These are phyloP conservation scores for Colletotrichum lentis DNA, from an alignment of 2,329 filamentous ascomycete genomes.

Conservation along the genomic window DNA sequence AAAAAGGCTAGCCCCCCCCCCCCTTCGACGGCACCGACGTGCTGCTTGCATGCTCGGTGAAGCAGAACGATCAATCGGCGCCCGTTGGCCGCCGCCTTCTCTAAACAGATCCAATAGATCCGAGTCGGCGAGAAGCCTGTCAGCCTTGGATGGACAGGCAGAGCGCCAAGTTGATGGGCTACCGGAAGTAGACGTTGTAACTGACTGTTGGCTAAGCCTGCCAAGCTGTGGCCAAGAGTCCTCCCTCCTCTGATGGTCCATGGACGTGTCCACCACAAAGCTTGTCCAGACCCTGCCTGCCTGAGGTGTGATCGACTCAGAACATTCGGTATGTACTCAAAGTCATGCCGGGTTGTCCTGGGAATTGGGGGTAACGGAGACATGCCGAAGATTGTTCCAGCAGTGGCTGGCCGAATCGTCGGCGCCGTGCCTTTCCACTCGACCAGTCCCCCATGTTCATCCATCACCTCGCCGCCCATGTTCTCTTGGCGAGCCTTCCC, in stretches of 20 bases:
- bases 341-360: conserved; percentile 9
- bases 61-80: not conserved
- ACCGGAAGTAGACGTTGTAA: not conserved
- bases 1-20: conserved; percentile 18
- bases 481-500: conserved; percentile 1
- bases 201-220: conserved; percentile 6
- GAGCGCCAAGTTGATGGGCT: conserved; percentile 11
- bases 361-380: not conserved
- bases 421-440: not conserved
- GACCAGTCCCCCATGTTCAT: conserved; percentile 22
- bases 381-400: conserved; percentile 10
- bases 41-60: not conserved
- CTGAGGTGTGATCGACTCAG: not conserved
- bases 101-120: not conserved
- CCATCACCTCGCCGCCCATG: conserved; percentile 21
- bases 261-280: conserved; percentile 16
- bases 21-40: not conserved
- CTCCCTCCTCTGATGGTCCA: too few relatives aligned
- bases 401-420: not conserved
- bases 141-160: conserved; percentile 2
- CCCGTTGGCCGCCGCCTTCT: not conserved
- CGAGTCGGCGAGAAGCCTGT: not conserved
- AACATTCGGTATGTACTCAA: not conserved
- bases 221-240: conserved; percentile 9
- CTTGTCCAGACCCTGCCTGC: conserved; percentile 12